Percentiles rank a stretch among this genome's conserved stretches.
Evolutionary conservation across 2,329 filamentous ascomycete genomes (phyloP).

Genomic region (Penicillium paneum): DNA sequence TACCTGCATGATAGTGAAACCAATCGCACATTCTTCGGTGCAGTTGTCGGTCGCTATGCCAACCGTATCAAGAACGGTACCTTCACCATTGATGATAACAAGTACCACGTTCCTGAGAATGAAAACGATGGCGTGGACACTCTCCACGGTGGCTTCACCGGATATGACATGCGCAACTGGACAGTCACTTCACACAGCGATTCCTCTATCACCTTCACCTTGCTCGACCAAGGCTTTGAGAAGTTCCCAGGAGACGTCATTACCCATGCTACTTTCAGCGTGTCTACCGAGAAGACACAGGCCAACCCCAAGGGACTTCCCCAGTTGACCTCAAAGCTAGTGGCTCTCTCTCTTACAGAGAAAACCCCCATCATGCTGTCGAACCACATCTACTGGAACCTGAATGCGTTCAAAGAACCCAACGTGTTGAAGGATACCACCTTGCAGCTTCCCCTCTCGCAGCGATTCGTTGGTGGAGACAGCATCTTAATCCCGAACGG

Average conservation of each 20-base stretch:
- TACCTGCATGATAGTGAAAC: conserved; percentile 47
- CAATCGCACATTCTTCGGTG: conserved; percentile 49
- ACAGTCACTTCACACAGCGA: conserved; percentile 44
- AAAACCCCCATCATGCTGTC: conserved; percentile 51
- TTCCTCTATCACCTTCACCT: conserved; percentile 46
- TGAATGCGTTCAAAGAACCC: conserved; percentile 47
- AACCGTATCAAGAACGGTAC: conserved; percentile 58
- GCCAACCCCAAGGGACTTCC: conserved; percentile 42
- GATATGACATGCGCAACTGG: conserved; percentile 51
- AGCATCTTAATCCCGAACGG: conserved; percentile 72
- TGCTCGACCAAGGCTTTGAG: conserved; percentile 44
- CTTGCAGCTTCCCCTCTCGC: conserved; percentile 46
- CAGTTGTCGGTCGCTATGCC: conserved; percentile 52
- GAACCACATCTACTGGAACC: conserved; percentile 53
- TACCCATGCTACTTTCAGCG: conserved; percentile 46
- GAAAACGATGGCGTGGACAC: conserved; percentile 52
- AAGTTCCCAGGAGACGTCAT: conserved; percentile 49
- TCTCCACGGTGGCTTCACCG: conserved; percentile 50
- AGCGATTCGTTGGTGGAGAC: conserved; percentile 47
- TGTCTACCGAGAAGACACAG: conserved; percentile 36
- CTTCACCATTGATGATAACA: conserved; percentile 49
- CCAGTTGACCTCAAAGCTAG: conserved; percentile 44
- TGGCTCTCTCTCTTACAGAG: conserved; percentile 46
- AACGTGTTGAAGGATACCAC: conserved; percentile 45
- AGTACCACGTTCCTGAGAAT: conserved; percentile 50